Base-by-base conservation (phyloP, 1,139 yeast genomes). In the Saccharomyces pastorianus region DNA sequence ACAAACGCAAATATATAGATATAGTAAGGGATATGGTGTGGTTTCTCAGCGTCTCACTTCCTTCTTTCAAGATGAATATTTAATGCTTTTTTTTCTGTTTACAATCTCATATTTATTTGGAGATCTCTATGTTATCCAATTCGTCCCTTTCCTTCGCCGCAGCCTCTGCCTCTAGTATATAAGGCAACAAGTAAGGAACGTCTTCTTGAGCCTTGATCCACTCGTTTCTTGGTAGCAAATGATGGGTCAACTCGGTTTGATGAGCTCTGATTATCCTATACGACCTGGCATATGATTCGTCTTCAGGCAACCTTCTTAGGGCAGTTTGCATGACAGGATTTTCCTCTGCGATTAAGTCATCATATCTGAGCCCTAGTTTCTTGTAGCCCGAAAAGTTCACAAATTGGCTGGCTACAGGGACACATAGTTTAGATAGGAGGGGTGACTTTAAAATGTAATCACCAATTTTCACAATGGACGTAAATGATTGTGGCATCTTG, bases 241-340 rank as follows among this genome's bases (percentile, higher is more conserved):
- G 91, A 72, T 89, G 96, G 54, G 95, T 79, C 62, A 91, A 78
- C 52, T 95, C 81, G 60, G 83, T 81, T 77, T 93, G 99, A 71
- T 86, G 90, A 59, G 98, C 97, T 63, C 95, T 88, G 61, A 93
- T 79, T 61, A 88, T 80, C 79, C 99, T 88, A 82, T 77, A 93
- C 70, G 85, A 86, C 78, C 99, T 88, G 62, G 95, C 89, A 73
- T 93, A 93, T 47, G 84, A 76, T 70, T 86, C 95, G 54, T 82
- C 81, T 55, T 82, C 83, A 63, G 97, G 96, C 67, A 93, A 78
- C 81, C 99, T 88, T 59, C 81, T 75, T 59, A 93, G 75, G 54
- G 98, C 99, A 69, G 83, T 89, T 77, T 89, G 95, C 76, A 86
- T 80, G 56, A 83, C 76, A 67, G 91, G 91, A 71, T 78, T 85